These are phyloP conservation scores for Lachancea kluyveri DNA, from an alignment of 805 yeast species.

Conservation along the genomic window DNA sequence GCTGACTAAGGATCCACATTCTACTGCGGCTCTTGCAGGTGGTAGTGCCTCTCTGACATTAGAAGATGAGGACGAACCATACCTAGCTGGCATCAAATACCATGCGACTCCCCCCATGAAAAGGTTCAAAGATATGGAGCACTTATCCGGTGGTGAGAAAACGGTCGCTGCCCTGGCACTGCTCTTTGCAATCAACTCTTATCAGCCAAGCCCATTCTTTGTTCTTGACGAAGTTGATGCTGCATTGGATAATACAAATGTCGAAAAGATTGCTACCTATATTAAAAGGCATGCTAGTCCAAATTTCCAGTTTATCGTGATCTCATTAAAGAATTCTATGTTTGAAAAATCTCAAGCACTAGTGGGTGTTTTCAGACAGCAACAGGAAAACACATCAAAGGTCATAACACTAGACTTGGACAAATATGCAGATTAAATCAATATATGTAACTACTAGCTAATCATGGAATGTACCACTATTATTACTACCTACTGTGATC, in stretches of 20 bases:
- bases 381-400: slow-evolving; percentile 61
- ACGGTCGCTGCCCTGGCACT: slow-evolving; percentile 94
- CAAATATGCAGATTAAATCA: slow-evolving; percentile 41
- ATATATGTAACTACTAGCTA: slow-evolving; percentile 1
- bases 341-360: slow-evolving; percentile 86
- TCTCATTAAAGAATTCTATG: slow-evolving; percentile 79
- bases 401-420: slow-evolving; percentile 70
- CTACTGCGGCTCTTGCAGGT: slow-evolving; percentile 67
- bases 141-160: slow-evolving; percentile 93
- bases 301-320: slow-evolving; percentile 84
- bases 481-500: neutral
- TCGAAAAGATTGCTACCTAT: slow-evolving; percentile 79
- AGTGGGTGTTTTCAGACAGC: slow-evolving; percentile 89
- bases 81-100: slow-evolving; percentile 71
- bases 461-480: neutral
- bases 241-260: slow-evolving; percentile 87
- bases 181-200: slow-evolving; percentile 84
- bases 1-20: slow-evolving; percentile 51
- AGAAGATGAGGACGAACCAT: slow-evolving; percentile 90
- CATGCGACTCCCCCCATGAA: slow-evolving; percentile 97
- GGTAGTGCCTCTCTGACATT: slow-evolving; percentile 88
- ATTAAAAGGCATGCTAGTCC: slow-evolving; percentile 71
- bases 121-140: slow-evolving; percentile 86
- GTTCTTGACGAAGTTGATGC: slow-evolving; percentile 98
- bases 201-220: slow-evolving; percentile 91